These are phyloP conservation scores for Tuber melanosporum DNA, from an alignment of 495 filamentous ascomycete species.

Conservation along the genomic window DNA sequence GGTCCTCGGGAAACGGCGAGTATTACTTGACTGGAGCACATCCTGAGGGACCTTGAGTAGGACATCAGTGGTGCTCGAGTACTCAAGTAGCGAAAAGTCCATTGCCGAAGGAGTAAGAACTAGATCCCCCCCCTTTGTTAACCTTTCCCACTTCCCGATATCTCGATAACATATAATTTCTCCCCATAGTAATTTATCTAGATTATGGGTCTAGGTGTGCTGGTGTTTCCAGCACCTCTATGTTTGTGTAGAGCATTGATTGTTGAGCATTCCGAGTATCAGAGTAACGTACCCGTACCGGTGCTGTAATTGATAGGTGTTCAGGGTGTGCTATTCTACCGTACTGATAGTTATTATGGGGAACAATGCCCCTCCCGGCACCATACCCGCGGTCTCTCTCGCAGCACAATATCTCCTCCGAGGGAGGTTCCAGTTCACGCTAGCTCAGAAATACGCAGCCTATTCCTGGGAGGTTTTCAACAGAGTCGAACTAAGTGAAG, in stretches of 20 bases:
- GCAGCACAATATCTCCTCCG: no score
- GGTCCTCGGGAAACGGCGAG: background rate
- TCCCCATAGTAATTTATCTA: background rate
- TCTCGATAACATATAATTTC: no score
- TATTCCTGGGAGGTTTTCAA: no score
- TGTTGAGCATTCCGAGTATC: background rate
- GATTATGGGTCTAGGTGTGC: background rate
- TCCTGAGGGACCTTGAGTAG: background rate
- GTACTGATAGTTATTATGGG: background rate
- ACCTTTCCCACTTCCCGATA: no score
- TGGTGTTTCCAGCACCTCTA: background rate
- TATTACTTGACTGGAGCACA: background rate
- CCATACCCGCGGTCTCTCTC: no score
- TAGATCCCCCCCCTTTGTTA: no score
- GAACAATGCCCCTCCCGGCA: no score
- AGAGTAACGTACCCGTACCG: background rate
- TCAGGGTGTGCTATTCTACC: background rate
- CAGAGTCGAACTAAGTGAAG: no score
- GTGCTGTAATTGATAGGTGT: background rate
- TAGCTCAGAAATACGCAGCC: no score
- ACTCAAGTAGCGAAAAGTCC: no score
- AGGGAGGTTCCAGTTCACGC: no score
- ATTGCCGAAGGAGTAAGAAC: no score
- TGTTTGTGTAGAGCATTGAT: background rate
- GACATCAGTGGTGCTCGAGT: background rate